Evolutionary conservation across 2,329 filamentous ascomycete genomes (phyloP), one percentile per base, ranked within the genome.

Genomic region (Didymella glomerata): DNA sequence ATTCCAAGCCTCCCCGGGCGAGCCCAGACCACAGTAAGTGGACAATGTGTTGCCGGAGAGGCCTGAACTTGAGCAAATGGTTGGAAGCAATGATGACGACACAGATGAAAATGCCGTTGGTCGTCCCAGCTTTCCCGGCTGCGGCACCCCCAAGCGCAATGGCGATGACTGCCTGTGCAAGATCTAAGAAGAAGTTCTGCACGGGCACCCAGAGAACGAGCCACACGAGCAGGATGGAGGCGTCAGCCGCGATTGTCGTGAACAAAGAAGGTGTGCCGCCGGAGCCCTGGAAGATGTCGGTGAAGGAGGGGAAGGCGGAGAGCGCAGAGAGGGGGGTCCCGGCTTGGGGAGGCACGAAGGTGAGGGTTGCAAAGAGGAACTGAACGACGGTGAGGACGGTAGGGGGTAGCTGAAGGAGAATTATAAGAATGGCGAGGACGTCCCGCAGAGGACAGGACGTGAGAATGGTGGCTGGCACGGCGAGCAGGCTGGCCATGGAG

Each of bases 371-470:
- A 79, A 97, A 98, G 67, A 97, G 86, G 74, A 93, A 89, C 78
- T 97, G 96, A 71, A 97, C 92, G 76, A 92, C 84, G 64, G 93
- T 94, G 71, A 97, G 85, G 58, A 94, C 88, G 71, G 94, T 89
- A 22, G 93, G 92, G 28, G 94, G 93, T 10, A 97, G 87, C 76
- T 96, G 93, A 79, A 97, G 90, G 67, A 98, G 86, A 70, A 97
- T 91, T 79, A 97, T 97, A 77, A 98, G 88, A 72, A 98, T 97
- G 75, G 94, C 93, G 79, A 97, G 92, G 61, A 94, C 97, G 80
- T 98, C 94, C 80, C 92, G 91, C 74, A 97, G 88, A 53, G 94
- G 94, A 71, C 93, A 94, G 51, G 93, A 92, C 71, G 88, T 88
- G 76, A 98, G 86, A 70, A 98, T 94, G 54, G 93, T 97, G 68